Evolutionary conservation across 108 stramenopile species (phyloP).

Genomic region (Ochromonas danica): DNA sequence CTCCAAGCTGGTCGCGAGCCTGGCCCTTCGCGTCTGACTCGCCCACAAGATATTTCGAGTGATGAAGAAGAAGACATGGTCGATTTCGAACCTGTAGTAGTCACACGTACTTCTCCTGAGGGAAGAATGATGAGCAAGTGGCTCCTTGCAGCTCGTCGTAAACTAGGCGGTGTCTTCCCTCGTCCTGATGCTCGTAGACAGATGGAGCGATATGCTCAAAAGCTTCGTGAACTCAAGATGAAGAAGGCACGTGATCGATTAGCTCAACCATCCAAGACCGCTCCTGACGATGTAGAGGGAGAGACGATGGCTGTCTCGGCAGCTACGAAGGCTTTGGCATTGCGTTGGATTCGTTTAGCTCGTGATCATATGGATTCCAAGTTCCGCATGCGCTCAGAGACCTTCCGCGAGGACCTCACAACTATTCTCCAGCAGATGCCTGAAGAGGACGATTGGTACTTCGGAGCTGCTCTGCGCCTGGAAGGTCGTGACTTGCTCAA

Average conservation of each 20-base stretch:
- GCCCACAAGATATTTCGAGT: constrained; percentile 65
- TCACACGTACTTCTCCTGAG: constrained; percentile 63
- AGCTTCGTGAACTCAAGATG: constrained; percentile 58
- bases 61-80: constrained; percentile 71
- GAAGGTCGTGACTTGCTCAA: constrained; percentile 41
- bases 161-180: constrained; percentile 65
- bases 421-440: constrained; percentile 38
- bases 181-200: constrained; percentile 48
- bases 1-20: constrained; percentile 48
- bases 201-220: constrained; percentile 65
- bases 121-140: constrained; percentile 73
- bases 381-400: constrained; percentile 4
- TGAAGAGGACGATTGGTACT: constrained; percentile 65
- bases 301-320: constrained; percentile 28
- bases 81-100: constrained; percentile 66
- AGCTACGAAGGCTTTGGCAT: constrained; percentile 51
- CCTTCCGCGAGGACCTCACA: constrained; percentile 41
- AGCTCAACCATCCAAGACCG: not conserved
- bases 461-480: constrained; percentile 56
- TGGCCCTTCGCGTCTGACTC: constrained; percentile 60
- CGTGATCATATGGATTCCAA: constrained; percentile 37
- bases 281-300: not conserved
- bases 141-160: constrained; percentile 64
- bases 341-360: constrained; percentile 55
- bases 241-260: constrained; percentile 13